Conservation (phyloP, 352 stramenopile species). For the Phytophthora chlamydospora region DNA sequence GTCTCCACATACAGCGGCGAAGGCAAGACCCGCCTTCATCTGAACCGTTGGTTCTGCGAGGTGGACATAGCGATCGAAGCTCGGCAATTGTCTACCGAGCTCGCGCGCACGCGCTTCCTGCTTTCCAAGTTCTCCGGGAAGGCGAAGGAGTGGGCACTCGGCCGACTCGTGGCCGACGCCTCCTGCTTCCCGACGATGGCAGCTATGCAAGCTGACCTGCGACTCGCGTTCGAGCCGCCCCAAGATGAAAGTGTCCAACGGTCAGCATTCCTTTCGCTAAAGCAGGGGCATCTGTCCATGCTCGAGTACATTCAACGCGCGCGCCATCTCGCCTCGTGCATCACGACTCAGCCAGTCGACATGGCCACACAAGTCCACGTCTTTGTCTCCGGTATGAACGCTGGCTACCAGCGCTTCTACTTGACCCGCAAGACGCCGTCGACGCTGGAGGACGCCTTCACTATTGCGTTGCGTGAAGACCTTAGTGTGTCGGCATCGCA, state of each 20-base stretch:
- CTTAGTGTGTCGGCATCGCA: constrained; percentile 23
- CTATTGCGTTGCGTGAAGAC: constrained; percentile 16
- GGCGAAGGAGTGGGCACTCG: constrained; percentile 22
- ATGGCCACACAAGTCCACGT: constrained; percentile 30
- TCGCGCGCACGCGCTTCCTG: constrained; percentile 5
- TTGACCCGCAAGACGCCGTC: constrained; percentile 12
- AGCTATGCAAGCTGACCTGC: constrained; percentile 9
- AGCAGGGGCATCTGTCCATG: constrained; percentile 24
- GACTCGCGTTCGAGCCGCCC: constrained; percentile 23
- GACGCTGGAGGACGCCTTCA: constrained; percentile 20
- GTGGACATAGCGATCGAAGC: constrained; percentile 29
- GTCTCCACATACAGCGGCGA: constrained; percentile 34
- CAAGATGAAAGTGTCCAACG: constrained; percentile 22
- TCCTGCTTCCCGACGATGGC: constrained; percentile 13
- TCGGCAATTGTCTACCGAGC: constrained; percentile 17
- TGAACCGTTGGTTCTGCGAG: constrained; percentile 31
- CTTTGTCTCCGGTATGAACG: constrained; percentile 28
- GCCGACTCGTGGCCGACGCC: constrained; percentile 13
- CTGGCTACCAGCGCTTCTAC: constrained; percentile 24
- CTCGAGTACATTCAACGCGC: constrained; percentile 29
- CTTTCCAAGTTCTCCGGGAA: constrained; percentile 19
- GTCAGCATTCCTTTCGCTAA: constrained; percentile 14
- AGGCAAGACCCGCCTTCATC: constrained; percentile 2
- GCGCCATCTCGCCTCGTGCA: constrained; percentile 24
- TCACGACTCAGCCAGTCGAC: constrained; percentile 16